A percentile compares a stretch with the other conserved stretches of the same genome.
These are phyloP conservation scores for Bipolaris oryzae DNA, from an alignment of 2,329 filamentous ascomycete genomes.

Conservation along the genomic window DNA sequence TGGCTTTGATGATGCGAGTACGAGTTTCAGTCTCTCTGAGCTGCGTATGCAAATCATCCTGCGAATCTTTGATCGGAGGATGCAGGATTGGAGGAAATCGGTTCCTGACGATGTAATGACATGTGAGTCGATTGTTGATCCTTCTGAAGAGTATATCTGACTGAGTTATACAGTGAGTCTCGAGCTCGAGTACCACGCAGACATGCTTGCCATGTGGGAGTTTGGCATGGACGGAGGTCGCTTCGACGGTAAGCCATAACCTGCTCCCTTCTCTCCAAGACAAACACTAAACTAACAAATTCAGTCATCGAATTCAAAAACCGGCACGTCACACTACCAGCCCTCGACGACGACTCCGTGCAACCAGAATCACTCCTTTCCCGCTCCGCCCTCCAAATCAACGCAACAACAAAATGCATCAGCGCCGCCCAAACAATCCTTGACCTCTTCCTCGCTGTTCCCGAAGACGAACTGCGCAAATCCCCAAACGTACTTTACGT, in stretches of 20 bases:
- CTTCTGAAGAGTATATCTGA: background rate
- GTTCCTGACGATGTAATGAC: conserved; percentile 41
- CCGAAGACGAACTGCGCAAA: conserved; percentile 30
- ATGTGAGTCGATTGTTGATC: conserved; percentile 18
- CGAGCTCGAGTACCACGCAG: conserved; percentile 41
- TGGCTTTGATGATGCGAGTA: conserved; percentile 47
- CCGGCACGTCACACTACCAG: conserved; percentile 41
- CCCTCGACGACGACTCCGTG: conserved; percentile 40
- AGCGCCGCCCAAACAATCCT: conserved; percentile 40
- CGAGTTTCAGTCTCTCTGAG: conserved; percentile 46
- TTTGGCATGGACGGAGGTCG: conserved; percentile 48
- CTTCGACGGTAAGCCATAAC: conserved; percentile 30
- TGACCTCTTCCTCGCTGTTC: conserved; percentile 35
- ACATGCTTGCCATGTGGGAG: conserved; percentile 46
- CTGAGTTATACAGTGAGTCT: conserved; percentile 20
- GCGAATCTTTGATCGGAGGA: conserved; percentile 43
- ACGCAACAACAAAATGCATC: conserved; percentile 45
- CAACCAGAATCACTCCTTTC: conserved; percentile 44
- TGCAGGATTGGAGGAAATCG: conserved; percentile 45
- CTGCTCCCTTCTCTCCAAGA: background rate
- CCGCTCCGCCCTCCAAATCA: conserved; percentile 43
- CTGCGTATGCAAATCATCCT: conserved; percentile 45
- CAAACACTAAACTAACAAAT: background rate
- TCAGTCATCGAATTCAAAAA: conserved; percentile 43
- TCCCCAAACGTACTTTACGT: conserved; percentile 41